Evolutionary conservation across 495 filamentous ascomycete genomes (phyloP), one percentile per base, ranked within the genome.

Genomic region (Platismatia glauca): DNA sequence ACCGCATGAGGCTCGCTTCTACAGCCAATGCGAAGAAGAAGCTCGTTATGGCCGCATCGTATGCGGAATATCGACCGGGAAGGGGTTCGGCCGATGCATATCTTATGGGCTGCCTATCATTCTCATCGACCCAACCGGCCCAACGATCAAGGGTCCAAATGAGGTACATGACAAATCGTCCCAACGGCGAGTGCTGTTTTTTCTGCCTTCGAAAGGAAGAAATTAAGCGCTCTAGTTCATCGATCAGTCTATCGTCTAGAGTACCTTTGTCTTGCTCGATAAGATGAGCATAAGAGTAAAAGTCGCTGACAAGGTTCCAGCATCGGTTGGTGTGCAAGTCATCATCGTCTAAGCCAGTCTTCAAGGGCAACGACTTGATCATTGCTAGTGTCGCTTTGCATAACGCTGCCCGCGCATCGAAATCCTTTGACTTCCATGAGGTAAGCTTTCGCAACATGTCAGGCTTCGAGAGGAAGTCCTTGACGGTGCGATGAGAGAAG

Each of bases 391-490:
- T 38, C 39, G 22, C 60, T 13, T 29, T 61, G n/a, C 48, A 56
- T 15, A 61, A 35, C n/a, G 22, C 9, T 31, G 11, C 9, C n/a
- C 7, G n/a, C 13, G 38, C 33, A 13, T 61, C 39, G 50, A 56
- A 56, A 7, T 34, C 35, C 29, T 43, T 33, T 1, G 50, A 33
- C 18, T 27, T 39, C 60, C 60, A 61, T 1, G 11, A 37, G 33
- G 18, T 33, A 13, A 56, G 31, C n/a, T 24, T 39, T 31, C 20
- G 0, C 15, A 37, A n/a, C 60, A 61, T 56, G 11, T 24, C 27
- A 24, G 60, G 60, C 37, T n/a, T n/a, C 5, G 24, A n/a, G 24
- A 61, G 46, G 29, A 55, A 61, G 27, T 61, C 60, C 39, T 20
- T 55, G 34, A 61, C 50, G 9, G 50, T 61, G 2, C 33, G 46